A percentile compares a stretch with the other conserved stretches of the same genome.
Conservation (phyloP, 768 basidiomycete species). For the Suillus weaverae region DNA sequence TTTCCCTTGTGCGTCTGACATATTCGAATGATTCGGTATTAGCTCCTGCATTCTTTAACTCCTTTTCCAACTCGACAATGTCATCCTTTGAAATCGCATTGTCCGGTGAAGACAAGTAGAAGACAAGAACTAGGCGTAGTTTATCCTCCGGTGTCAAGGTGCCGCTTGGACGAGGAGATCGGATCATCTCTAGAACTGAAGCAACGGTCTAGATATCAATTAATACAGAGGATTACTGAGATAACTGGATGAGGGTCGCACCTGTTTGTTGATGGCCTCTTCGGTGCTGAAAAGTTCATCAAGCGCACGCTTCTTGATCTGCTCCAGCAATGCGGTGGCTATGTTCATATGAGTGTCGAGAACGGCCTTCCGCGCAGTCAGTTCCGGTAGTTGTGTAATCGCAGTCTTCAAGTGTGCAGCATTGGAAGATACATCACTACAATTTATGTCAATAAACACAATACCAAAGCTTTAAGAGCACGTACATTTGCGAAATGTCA, state of each 20-base stretch:
- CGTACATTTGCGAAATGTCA: conserved; percentile 92
- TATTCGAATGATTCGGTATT: conserved; percentile 87
- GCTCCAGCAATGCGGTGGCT: conserved; percentile 89
- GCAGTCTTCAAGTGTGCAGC: conserved; percentile 95
- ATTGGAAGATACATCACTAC: conserved; percentile 86
- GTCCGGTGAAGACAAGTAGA: conserved; percentile 87
- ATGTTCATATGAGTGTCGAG: conserved; percentile 99
- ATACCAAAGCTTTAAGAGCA: conserved; percentile 8
- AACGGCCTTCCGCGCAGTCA: conserved; percentile 94
- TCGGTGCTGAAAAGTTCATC: conserved; percentile 98
- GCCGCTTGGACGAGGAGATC: conserved; percentile 64
- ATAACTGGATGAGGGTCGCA: conserved; percentile 27
- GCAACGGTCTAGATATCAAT: conserved; percentile 57
- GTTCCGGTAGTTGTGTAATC: conserved; percentile 93
- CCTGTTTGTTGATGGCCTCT: conserved; percentile 87
- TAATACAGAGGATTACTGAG: conserved; percentile 2
- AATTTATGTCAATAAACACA: conserved; percentile 12
- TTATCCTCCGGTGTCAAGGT: conserved; percentile 78
- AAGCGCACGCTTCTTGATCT: conserved; percentile 91
- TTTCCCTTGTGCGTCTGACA: conserved; percentile 87
- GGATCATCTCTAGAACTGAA: conserved; percentile 85
- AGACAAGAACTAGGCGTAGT: conserved; percentile 91
- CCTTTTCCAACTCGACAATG: conserved; percentile 81
- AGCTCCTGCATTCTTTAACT: conserved; percentile 79
- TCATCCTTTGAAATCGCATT: conserved; percentile 85